phyloP scores from a whole-genome alignment of 2,329 filamentous ascomycete genomes.

The Penicillium decumbens region DNA sequence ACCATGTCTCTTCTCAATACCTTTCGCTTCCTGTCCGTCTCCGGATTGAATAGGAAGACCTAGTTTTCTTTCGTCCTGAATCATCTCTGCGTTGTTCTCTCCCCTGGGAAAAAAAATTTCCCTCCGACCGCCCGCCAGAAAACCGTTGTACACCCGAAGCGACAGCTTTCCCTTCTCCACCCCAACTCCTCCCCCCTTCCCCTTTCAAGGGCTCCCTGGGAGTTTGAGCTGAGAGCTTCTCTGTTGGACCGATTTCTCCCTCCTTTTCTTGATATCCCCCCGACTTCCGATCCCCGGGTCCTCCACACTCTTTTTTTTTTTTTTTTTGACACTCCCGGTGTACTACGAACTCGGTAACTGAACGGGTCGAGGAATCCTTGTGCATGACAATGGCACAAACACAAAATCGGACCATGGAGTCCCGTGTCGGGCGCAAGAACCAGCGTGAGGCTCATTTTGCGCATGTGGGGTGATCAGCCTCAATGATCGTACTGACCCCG shows the following conservation, averaged over 20 bases:
- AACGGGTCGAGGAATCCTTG: conserved; percentile 11
- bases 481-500: conserved; percentile 20
- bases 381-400: conserved; percentile 39
- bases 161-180: conserved; percentile 6
- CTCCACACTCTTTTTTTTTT: conserved; percentile 11
- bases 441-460: conserved; percentile 42
- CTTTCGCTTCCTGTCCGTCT: conserved; percentile 39
- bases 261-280: background rate
- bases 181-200: conserved; percentile 3
- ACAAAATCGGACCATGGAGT: conserved; percentile 44
- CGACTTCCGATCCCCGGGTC: background rate
- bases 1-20: conserved; percentile 37
- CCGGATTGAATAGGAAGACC: conserved; percentile 45
- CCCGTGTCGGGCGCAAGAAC: conserved; percentile 47
- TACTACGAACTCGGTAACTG: background rate
- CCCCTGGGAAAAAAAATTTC: conserved; percentile 25
- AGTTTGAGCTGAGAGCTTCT: conserved; percentile 16
- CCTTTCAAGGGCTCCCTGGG: conserved; percentile 20
- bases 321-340: conserved; percentile 7
- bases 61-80: conserved; percentile 18
- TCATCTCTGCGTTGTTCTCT: conserved; percentile 11
- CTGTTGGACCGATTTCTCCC: background rate
- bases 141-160: conserved; percentile 13
- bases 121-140: conserved; percentile 29
- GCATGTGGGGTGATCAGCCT: conserved; percentile 21